Percentiles rank a stretch among this genome's conserved stretches.
These are phyloP conservation scores for Plasmodium yoelii DNA, from an alignment of 169 alveolate genomes.

Conservation along the genomic window DNA sequence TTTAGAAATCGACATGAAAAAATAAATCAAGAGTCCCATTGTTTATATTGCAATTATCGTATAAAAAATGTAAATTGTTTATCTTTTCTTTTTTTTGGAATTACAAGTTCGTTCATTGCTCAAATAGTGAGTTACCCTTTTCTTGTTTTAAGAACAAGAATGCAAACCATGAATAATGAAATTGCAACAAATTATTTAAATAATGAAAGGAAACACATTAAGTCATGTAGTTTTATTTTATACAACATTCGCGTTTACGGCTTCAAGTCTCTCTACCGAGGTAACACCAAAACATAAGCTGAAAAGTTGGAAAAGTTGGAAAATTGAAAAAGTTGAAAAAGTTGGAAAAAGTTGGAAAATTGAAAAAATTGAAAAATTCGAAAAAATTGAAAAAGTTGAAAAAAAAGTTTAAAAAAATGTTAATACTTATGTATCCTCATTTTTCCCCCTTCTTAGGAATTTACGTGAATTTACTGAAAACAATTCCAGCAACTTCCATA, in stretches of 20 bases:
- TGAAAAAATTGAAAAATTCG: no score
- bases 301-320: no score
- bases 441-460: conserved; percentile 21
- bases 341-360: no score
- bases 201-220: conserved; percentile 38
- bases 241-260: conserved; percentile 51
- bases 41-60: conserved; percentile 54
- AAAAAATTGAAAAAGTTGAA: no score
- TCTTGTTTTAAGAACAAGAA: conserved; percentile 54
- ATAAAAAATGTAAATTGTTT: conserved; percentile 57
- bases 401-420: no score
- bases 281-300: conserved; percentile 14
- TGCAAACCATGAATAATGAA: conserved; percentile 70
- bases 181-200: conserved; percentile 64
- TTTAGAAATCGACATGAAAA: no score
- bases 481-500: conserved; percentile 72
- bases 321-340: no score
- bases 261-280: conserved; percentile 52
- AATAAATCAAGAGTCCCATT: background rate
- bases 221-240: conserved; percentile 66
- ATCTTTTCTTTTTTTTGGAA: conserved; percentile 58
- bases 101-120: conserved; percentile 62
- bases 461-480: conserved; percentile 50
- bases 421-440: background rate
- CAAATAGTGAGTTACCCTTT: conserved; percentile 67